Evolutionary conservation across 768 basidiomycete species (phyloP).

Genomic region (Tricholomella constricta): DNA sequence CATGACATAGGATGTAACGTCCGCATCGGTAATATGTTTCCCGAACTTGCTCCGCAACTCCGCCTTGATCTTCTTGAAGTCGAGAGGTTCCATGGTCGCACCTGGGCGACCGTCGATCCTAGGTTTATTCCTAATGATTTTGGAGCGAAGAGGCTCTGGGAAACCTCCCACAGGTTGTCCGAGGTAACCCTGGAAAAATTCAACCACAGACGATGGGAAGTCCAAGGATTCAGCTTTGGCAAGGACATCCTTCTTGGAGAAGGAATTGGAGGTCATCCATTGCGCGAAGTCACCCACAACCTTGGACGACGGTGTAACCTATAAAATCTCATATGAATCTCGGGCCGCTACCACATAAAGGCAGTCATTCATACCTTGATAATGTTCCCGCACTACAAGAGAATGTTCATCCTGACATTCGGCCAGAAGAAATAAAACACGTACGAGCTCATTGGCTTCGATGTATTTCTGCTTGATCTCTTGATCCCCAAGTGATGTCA

Average conservation of each 20-base stretch:
- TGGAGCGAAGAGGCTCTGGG: slow-evolving; percentile 92
- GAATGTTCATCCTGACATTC: slow-evolving; percentile 12
- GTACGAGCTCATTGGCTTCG: slow-evolving; percentile 91
- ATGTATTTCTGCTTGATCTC: slow-evolving; percentile 99
- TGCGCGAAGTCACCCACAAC: slow-evolving; percentile 99
- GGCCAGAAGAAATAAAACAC: slow-evolving; percentile 25
- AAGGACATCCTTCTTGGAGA: slow-evolving; percentile 85
- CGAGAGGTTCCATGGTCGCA: slow-evolving; percentile 79
- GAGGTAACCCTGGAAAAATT: slow-evolving; percentile 99
- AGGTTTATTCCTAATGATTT: slow-evolving; percentile 91
- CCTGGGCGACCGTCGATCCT: slow-evolving; percentile 95
- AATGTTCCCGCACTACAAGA: slow-evolving; percentile 85
- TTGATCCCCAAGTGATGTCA: slow-evolving; percentile 28
- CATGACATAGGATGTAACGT: slow-evolving; percentile 97
- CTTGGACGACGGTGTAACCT: slow-evolving; percentile 98
- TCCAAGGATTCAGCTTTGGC: slow-evolving; percentile 87
- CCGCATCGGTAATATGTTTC: slow-evolving; percentile 89
- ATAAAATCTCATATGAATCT: slow-evolving; percentile 2
- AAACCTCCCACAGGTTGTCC: slow-evolving; percentile 98
- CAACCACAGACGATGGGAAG: slow-evolving; percentile 96
- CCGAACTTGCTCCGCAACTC: slow-evolving; percentile 94
- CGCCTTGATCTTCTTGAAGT: slow-evolving; percentile 95
- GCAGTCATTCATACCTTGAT: slow-evolving; percentile 63
- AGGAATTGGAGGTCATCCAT: slow-evolving; percentile 96
- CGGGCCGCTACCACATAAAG: background rate